These are phyloP conservation scores for Thielaviopsis populi DNA, from an alignment of 2,329 filamentous ascomycete species.

Conservation along the genomic window DNA sequence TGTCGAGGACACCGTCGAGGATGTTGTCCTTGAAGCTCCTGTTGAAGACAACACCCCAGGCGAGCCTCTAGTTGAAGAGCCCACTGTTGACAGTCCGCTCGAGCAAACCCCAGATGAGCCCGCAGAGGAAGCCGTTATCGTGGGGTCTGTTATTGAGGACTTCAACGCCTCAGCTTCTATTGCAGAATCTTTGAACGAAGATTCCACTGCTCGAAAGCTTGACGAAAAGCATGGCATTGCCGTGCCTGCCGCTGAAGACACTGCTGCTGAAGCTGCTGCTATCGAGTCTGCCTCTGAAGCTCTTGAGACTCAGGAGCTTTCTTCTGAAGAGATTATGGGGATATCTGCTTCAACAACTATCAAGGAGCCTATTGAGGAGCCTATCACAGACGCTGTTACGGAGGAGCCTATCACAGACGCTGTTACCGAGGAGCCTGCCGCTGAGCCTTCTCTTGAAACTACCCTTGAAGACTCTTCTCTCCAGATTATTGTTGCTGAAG, in stretches of 20 bases:
- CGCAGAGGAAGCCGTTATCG: no score
- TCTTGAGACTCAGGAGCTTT: no score
- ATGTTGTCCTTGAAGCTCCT: background rate
- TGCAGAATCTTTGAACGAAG: background rate
- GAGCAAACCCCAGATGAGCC: no score
- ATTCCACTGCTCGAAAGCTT: background rate
- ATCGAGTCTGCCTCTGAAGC: background rate
- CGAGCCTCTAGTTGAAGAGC: background rate
- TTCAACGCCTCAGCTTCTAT: no score
- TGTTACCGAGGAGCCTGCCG: background rate
- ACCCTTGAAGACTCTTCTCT: no score
- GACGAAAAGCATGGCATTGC: background rate
- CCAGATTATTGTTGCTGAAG: no score
- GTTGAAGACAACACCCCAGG: background rate
- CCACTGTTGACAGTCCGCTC: no score
- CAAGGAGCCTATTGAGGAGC: background rate
- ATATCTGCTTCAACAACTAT: no score
- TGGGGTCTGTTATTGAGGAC: no score
- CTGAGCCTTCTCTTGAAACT: no score
- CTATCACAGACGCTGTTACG: background rate
- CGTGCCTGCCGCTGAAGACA: background rate
- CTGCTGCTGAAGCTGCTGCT: background rate
- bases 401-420: background rate
- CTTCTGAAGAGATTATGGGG: no score
- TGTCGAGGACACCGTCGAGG: no score